These are phyloP conservation scores for Simmondsia chinensis DNA, from an alignment of 148 eudicot genomes.

Conservation along the genomic window DNA sequence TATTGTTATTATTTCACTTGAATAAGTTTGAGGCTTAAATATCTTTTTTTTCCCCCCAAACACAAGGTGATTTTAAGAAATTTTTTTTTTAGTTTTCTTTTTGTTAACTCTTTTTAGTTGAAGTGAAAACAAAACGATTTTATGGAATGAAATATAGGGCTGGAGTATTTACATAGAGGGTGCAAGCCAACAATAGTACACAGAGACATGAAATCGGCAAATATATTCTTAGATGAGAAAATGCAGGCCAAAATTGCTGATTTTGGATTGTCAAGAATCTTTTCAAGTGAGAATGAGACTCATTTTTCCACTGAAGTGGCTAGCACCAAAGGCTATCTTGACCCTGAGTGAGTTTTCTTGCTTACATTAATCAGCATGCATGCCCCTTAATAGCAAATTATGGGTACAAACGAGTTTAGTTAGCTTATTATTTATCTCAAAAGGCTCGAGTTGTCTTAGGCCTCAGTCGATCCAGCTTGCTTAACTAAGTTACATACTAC, in stretches of 20 bases:
- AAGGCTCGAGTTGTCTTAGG: too few relatives aligned
- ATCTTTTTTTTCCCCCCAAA: background rate
- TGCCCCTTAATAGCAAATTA: too few relatives aligned
- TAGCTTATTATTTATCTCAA: too few relatives aligned
- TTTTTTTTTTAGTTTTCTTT: too few relatives aligned
- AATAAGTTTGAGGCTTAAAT: background rate
- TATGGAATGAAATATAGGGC: slow-evolving; percentile 13
- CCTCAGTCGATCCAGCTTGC: too few relatives aligned
- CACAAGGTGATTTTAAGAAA: too few relatives aligned
- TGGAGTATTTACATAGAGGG: slow-evolving; percentile 31
- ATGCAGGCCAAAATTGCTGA: slow-evolving; percentile 21
- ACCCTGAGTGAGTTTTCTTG: slow-evolving; percentile 25
- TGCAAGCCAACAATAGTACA: slow-evolving; percentile 29
- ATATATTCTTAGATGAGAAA: slow-evolving; percentile 20
- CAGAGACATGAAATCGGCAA: slow-evolving; percentile 23
- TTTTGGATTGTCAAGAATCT: slow-evolving; percentile 22
- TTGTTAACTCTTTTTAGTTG: too few relatives aligned
- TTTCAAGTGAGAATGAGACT: slow-evolving; percentile 11
- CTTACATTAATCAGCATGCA: too few relatives aligned
- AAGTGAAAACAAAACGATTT: too few relatives aligned
- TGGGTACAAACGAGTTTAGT: too few relatives aligned
- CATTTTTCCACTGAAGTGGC: slow-evolving; percentile 15
- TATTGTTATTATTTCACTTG: too few relatives aligned
- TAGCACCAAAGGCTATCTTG: slow-evolving; percentile 21
- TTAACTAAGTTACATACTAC: too few relatives aligned